Evolutionary conservation across 1,139 yeast genomes (phyloP).

Genomic region (Nakaseomyces sp.): DNA sequence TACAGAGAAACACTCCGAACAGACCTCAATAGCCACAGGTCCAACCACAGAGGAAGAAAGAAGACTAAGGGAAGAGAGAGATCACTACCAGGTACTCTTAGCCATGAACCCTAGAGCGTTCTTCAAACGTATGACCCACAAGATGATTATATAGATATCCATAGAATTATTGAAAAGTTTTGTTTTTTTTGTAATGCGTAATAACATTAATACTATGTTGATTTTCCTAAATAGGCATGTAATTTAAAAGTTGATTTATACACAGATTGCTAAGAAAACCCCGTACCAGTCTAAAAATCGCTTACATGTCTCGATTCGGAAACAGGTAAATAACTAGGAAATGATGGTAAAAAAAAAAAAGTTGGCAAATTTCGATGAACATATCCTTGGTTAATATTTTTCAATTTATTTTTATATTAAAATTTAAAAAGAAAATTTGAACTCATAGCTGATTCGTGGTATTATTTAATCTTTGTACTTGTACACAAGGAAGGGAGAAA

Average conservation of each 20-base stretch:
- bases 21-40: neutral
- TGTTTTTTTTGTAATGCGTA: too few species aligned
- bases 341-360: neutral
- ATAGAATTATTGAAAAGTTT: too few species aligned
- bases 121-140: neutral
- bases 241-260: too few species aligned
- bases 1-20: neutral
- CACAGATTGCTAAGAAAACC: too few species aligned
- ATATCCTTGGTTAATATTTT: too few species aligned
- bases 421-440: too few species aligned
- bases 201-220: neutral
- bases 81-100: neutral
- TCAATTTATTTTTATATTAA: too few species aligned
- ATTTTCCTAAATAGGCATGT: neutral
- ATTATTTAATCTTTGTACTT: too few species aligned
- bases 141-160: constrained; percentile 2
- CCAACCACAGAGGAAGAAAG: neutral
- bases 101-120: neutral
- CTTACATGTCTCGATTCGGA: constrained; percentile 3
- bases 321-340: neutral
- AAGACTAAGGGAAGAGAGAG: neutral
- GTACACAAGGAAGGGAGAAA: too few species aligned
- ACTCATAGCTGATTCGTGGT: too few species aligned
- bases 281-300: neutral
- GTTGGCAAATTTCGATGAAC: constrained; percentile 1